A percentile compares a stretch with the other conserved stretches of the same genome.
These are phyloP conservation scores for Blastobotrys persicus DNA, from an alignment of 1,139 yeast species.

Conservation along the genomic window DNA sequence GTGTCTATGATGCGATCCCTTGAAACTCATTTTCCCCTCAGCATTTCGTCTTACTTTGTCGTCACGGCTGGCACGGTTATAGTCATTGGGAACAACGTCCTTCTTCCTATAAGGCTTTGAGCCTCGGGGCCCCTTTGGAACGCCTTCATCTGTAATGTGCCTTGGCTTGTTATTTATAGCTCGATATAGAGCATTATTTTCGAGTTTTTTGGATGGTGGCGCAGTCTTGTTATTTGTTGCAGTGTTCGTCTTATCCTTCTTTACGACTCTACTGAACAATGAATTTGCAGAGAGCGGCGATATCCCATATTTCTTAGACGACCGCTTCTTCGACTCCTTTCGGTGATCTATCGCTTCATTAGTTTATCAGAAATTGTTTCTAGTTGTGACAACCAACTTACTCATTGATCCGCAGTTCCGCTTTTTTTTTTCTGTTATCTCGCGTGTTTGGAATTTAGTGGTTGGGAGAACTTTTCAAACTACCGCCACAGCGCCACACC, in stretches of 20 bases:
- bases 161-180: conserved; percentile 18
- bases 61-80: conserved; percentile 3
- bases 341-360: not conserved
- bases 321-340: not conserved
- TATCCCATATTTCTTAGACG: not conserved
- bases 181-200: conserved; percentile 18
- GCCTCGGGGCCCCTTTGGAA: conserved; percentile 5
- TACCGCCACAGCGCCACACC: no score
- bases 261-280: conserved; percentile 8
- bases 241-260: no score
- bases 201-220: conserved; percentile 1
- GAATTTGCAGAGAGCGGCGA: not conserved
- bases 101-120: not conserved
- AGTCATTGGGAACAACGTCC: conserved; percentile 1
- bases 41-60: conserved; percentile 3
- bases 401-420: no score
- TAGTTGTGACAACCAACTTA: no score
- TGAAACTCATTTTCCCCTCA: conserved; percentile 9
- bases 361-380: no score
- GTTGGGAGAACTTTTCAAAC: no score
- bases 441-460: no score
- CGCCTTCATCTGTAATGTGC: conserved; percentile 4
- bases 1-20: conserved; percentile 5
- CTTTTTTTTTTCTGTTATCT: no score
- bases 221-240: not conserved